Percentiles rank a stretch among this genome's conserved stretches.
Evolutionary conservation across 1,139 yeast species (phyloP).

Genomic region (Sugiyamaella xylanicola): DNA sequence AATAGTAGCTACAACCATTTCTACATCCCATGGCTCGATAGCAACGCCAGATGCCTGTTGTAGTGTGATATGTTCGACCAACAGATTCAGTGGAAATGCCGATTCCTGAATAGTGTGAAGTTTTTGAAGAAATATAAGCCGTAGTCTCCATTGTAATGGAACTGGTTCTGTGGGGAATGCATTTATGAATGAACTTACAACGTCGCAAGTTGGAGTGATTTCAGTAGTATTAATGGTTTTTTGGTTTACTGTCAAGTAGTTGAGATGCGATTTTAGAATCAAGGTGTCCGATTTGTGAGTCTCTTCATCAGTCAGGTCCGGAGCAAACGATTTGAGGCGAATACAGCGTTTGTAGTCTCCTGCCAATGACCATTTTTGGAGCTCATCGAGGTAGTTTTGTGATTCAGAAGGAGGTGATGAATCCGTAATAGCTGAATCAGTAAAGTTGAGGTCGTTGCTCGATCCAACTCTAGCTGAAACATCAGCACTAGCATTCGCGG

Average conservation of each 20-base stretch:
- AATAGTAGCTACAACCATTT: slow-evolving; percentile 35
- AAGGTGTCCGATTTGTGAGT: slow-evolving; percentile 16
- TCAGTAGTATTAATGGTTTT: slow-evolving; percentile 2
- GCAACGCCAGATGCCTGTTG: slow-evolving; percentile 41
- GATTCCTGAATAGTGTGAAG: slow-evolving; percentile 47
- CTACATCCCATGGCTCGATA: slow-evolving; percentile 38
- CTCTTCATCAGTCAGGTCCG: slow-evolving; percentile 13
- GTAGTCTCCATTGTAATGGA: slow-evolving; percentile 42
- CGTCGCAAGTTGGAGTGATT: slow-evolving; percentile 24
- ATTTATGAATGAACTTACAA: slow-evolving; percentile 36
- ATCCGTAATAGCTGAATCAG: slow-evolving; percentile 13
- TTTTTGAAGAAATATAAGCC: slow-evolving; percentile 46
- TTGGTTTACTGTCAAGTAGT: slow-evolving; percentile 25
- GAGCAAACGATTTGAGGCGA: slow-evolving; percentile 17
- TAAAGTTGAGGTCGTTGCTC: slow-evolving; percentile 1
- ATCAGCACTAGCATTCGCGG: no score
- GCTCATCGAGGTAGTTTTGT: slow-evolving; percentile 17
- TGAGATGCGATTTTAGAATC: slow-evolving; percentile 35
- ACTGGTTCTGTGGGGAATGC: slow-evolving; percentile 40
- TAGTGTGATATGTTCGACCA: slow-evolving; percentile 34
- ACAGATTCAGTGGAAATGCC: slow-evolving; percentile 36
- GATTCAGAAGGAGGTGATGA: slow-evolving; percentile 4
- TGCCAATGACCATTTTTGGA: slow-evolving; percentile 20
- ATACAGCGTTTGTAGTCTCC: slow-evolving; percentile 26
- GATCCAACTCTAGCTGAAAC: no score